Evolutionary conservation across 1,139 yeast genomes (phyloP), one percentile per base, ranked within the genome.

Genomic region (Ashbya aceris): DNA sequence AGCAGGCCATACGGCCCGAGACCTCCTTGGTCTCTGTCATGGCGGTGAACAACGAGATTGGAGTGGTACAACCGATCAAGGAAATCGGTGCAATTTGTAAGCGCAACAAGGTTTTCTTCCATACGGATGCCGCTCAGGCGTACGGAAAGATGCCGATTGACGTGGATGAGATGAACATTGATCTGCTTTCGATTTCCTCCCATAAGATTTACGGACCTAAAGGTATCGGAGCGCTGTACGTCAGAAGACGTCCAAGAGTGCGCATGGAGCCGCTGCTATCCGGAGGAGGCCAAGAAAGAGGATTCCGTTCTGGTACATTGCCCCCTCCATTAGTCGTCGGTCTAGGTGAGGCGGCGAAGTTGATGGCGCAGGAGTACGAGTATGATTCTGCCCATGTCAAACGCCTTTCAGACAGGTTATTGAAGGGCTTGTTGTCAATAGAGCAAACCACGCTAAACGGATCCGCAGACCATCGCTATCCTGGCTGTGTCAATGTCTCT

Each of bases 201-300:
- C 99, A 91, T 68, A 91, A 91, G 69, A 82, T 93, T 47, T 91
- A 93, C 64, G 99, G 98, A 4, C 99, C 99, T 51, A 91, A 82
- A 76, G 99, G 99, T 49, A 76, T 87, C 50, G 99, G 99, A 57
- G 99, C 98, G 11, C 72, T 89, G 55, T 91, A 76, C 60, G 91
- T 93, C 33, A 80, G 98, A 67, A 83, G 99, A 74, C 79, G 98
- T 66, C 99, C 99, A 51, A 80, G 99, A 68, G 98, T 93, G 42
- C 82, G 99, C 74, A 65, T 91, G 51, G 96, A 89, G 52, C 96
- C 99, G 30, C 71, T 91, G 46, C 83, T 91, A 53, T 83, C 87
- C 48, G 99, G 99, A 54, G 99, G 99, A 65, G 99, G 99, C 42
- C 99, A 91, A 69, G 99, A 91, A 69, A 82, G 99, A 68, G 98